Evolutionary conservation across 768 basidiomycete genomes (phyloP).

Genomic region (Leccinum disarticulatum): DNA sequence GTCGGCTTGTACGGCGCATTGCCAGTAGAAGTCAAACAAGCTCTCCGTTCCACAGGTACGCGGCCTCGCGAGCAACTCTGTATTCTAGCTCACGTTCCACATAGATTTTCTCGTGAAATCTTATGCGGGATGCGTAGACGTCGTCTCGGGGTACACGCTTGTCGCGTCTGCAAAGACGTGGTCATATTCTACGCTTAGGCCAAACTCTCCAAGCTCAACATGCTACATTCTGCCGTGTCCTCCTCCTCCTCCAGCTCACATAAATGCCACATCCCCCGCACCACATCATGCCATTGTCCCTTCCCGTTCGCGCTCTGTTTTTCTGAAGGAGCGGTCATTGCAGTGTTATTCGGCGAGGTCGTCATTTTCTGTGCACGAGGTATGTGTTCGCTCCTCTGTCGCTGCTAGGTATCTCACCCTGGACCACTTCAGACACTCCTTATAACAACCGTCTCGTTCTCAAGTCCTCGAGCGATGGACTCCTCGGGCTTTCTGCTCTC

Average conservation of each 20-base stretch:
- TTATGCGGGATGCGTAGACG: constrained; percentile 72
- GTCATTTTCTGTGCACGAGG: constrained; percentile 71
- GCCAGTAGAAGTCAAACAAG: constrained; percentile 73
- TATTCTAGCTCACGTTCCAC: background rate
- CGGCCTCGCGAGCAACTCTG: background rate
- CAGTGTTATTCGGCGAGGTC: constrained; percentile 75
- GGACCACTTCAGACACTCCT: constrained; percentile 50
- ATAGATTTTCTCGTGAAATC: constrained; percentile 69
- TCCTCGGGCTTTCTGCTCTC: constrained; percentile 65
- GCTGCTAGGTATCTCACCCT: background rate
- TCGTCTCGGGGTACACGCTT: constrained; percentile 69
- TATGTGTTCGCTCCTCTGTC: constrained; percentile 24
- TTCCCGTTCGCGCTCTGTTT: constrained; percentile 45
- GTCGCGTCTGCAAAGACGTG: constrained; percentile 71
- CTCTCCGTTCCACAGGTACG: constrained; percentile 64
- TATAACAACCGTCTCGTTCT: constrained; percentile 73
- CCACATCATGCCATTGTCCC: constrained; percentile 60
- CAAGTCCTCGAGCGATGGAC: constrained; percentile 66
- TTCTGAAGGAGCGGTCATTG: constrained; percentile 55
- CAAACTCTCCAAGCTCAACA: constrained; percentile 55
- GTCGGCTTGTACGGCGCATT: constrained; percentile 68
- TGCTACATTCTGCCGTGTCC: constrained; percentile 85
- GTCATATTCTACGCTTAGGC: constrained; percentile 74
- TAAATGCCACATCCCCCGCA: constrained; percentile 52
- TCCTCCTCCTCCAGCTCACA: constrained; percentile 36